Conservation (phyloP, 176 grass and related monocot species). For the Puya raimondii region DNA sequence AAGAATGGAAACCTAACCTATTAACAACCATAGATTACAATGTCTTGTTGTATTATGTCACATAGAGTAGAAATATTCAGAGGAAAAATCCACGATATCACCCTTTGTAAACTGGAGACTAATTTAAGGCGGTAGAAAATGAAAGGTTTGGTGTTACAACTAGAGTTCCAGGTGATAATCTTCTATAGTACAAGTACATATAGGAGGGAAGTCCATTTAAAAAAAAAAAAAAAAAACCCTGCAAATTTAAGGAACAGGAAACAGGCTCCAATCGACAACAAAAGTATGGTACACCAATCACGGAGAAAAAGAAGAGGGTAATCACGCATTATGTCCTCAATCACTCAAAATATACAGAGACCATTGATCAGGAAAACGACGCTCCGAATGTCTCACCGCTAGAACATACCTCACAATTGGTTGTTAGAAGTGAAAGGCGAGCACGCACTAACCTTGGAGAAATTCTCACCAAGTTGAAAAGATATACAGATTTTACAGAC, state of each 20-base stretch:
- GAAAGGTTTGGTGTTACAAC: background rate
- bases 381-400: slow-evolving; percentile 18
- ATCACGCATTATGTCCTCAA: background rate
- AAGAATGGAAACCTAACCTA: no score
- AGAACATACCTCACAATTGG: slow-evolving; percentile 31
- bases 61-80: no score
- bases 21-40: no score
- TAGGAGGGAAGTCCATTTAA: background rate
- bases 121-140: slow-evolving; percentile 2
- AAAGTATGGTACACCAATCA: background rate
- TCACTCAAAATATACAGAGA: background rate
- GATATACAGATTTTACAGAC: slow-evolving; percentile 31
- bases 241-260: slow-evolving; percentile 16
- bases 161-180: slow-evolving; percentile 7
- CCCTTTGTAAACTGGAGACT: background rate
- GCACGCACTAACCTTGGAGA: slow-evolving; percentile 17
- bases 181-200: slow-evolving; percentile 34
- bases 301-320: background rate
- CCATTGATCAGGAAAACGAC: slow-evolving; percentile 8
- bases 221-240: slow-evolving; percentile 1
- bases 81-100: background rate
- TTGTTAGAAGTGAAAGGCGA: slow-evolving; percentile 41
- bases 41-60: no score
- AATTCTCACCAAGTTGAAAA: slow-evolving; percentile 15
- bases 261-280: slow-evolving; percentile 8